These are phyloP conservation scores for Diaporthe eres DNA, from an alignment of 2,329 filamentous ascomycete genomes.

Conservation along the genomic window DNA sequence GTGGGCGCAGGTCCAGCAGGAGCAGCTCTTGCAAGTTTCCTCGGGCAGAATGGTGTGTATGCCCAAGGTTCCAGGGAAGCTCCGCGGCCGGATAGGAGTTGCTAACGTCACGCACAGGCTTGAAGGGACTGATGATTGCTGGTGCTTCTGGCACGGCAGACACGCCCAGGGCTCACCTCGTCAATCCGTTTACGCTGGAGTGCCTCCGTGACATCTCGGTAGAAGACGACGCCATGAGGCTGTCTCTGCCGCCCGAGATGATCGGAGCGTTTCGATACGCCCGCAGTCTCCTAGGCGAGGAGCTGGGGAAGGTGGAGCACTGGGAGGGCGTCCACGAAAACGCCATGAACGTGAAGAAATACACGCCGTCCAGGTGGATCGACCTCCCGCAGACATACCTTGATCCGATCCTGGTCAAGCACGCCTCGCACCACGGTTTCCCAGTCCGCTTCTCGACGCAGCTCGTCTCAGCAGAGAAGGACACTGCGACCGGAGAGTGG, in stretches of 20 bases:
- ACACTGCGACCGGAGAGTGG: constrained; percentile 39
- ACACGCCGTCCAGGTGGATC: constrained; percentile 51
- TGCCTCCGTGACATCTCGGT: constrained; percentile 56
- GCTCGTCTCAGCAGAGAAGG: constrained; percentile 50
- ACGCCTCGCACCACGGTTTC: constrained; percentile 56
- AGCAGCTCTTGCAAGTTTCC: constrained; percentile 35
- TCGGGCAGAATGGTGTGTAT: constrained; percentile 38
- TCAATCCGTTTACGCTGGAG: constrained; percentile 47
- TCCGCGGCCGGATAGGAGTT: not conserved
- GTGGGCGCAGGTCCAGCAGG: constrained; percentile 37
- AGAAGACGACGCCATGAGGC: constrained; percentile 50
- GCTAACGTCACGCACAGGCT: constrained; percentile 1
- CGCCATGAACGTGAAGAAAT: constrained; percentile 53
- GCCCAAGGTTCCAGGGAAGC: too few species aligned
- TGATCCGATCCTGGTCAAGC: constrained; percentile 58
- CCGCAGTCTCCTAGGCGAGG: constrained; percentile 55
- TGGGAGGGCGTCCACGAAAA: constrained; percentile 54
- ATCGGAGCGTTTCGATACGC: constrained; percentile 56
- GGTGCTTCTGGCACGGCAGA: constrained; percentile 35
- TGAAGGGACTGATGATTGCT: constrained; percentile 36
- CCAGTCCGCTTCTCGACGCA: constrained; percentile 56
- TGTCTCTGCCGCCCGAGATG: constrained; percentile 48
- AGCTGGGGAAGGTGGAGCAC: constrained; percentile 54
- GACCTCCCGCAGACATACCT: constrained; percentile 56
- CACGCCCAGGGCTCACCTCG: constrained; percentile 38